Percentiles rank a stretch among this genome's conserved stretches.
Conservation (phyloP, 192 early-diverging fungal species). For the Gamsiella multidivaricata region DNA sequence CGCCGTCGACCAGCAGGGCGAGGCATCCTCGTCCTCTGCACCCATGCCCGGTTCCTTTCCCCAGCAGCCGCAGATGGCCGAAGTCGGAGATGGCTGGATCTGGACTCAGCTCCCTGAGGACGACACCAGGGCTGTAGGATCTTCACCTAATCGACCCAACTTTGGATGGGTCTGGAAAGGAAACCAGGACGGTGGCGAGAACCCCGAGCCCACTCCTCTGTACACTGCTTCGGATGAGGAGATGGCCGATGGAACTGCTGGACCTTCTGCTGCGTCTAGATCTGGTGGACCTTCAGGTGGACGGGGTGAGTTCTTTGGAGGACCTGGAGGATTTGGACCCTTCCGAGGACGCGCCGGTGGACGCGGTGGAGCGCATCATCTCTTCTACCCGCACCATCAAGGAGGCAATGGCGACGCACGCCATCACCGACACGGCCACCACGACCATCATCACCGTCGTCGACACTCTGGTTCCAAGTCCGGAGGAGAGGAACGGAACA, state of each 20-base stretch:
- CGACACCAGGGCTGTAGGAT: background rate
- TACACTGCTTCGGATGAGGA: constrained; percentile 46
- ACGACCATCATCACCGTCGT: constrained; percentile 14
- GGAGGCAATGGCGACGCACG: background rate
- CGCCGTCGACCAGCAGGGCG: constrained; percentile 1
- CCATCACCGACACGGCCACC: background rate
- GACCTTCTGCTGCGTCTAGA: background rate
- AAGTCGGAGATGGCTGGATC: constrained; percentile 25
- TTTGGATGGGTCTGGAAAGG: constrained; percentile 53
- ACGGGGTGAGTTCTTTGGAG: constrained; percentile 15
- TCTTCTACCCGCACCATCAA: constrained; percentile 17
- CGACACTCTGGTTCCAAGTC: constrained; percentile 38
- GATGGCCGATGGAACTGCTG: constrained; percentile 25
- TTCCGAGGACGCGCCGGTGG: constrained; percentile 29
- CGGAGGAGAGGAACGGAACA: constrained; percentile 11
- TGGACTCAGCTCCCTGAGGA: constrained; percentile 30
- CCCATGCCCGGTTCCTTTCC: constrained; percentile 32
- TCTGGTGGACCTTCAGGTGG: background rate
- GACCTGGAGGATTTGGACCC: constrained; percentile 28
- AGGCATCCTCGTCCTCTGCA: constrained; percentile 23
- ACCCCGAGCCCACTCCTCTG: constrained; percentile 18
- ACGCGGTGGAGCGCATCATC: constrained; percentile 6
- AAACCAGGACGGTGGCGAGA: constrained; percentile 4
- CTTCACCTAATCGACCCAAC: constrained; percentile 24
- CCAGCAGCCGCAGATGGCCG: constrained; percentile 25